Base-by-base conservation (phyloP, 2,329 filamentous ascomycete genomes). In the Colletotrichum horii region DNA sequence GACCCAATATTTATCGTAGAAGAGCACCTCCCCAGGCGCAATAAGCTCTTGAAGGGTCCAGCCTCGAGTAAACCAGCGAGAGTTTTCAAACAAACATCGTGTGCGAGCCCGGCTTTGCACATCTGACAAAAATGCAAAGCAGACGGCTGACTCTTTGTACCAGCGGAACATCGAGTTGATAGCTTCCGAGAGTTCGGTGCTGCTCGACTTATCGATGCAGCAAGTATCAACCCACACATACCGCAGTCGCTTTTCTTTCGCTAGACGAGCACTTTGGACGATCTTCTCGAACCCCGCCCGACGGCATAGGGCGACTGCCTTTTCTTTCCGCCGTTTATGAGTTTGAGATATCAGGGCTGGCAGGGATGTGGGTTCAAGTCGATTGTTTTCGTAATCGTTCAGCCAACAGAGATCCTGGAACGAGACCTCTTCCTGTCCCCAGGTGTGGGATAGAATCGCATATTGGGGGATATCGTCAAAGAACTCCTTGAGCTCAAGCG, bases 191-290 rank as follows among this genome's bases (percentile, higher is more conserved):
- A 84, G 76, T 67, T 84, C 83, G 1, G 81, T 79, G 32, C 79
- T 81, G 69, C 80, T 83, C 4, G 70, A 76, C 69, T 83, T 83
- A 71, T 85, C 82, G 69, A 85, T 78, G 28, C 83, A 83, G 78
- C 83, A 84, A 5, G 80, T 84, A 66, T 85, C 84, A 9, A 84
- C 77, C 84, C 84, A 86, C 16, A 82, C 72, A 69, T 83, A 85
- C 14, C 60, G 77, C 15, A 81, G 71, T 16, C 76, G 76, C 28
- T 81, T 80, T 9, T 77, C 66, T 66, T 36, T 9, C 4, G 58
- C 56, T 19, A 64, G 28, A 7, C 19, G 43, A 43, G 78, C 79
- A 8, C 66, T 66, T 15, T 69, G 58, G 8, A 76, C 30, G 12
- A 80, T 70, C 62, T 78, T 79, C 16, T 64, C 58, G 24, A 22